phyloP scores from a whole-genome alignment of 2,329 filamentous ascomycete genomes.

The Apiospora saccharicola region DNA sequence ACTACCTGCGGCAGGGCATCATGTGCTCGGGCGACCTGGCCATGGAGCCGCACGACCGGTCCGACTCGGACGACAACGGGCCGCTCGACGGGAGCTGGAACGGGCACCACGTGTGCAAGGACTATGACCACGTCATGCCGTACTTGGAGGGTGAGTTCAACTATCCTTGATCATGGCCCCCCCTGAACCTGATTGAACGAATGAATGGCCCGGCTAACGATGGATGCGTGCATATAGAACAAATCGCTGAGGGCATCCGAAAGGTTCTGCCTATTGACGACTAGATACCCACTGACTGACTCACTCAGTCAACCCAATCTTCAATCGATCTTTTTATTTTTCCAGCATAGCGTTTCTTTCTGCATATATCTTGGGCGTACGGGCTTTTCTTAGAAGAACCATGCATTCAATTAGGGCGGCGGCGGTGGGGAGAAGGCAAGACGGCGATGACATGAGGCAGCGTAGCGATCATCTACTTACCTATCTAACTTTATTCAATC shows the following conservation, averaged over 20 bases:
- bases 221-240: conserved; percentile 13
- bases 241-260: conserved; percentile 30
- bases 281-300: not conserved
- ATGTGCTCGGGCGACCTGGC: conserved; percentile 38
- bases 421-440: not conserved
- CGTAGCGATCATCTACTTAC: not conserved
- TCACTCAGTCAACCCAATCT: not conserved
- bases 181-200: not conserved
- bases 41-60: conserved; percentile 35
- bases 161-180: not conserved
- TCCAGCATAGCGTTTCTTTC: conserved; percentile 10
- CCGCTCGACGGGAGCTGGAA: conserved; percentile 36
- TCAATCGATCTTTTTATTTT: not conserved
- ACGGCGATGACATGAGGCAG: not conserved
- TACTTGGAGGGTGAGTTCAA: conserved; percentile 35
- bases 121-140: conserved; percentile 34
- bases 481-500: not conserved
- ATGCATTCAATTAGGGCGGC: conserved; percentile 1
- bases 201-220: not conserved
- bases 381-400: not conserved
- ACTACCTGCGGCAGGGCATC: conserved; percentile 38
- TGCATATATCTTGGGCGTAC: conserved; percentile 18
- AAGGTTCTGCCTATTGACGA: conserved; percentile 33
- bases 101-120: conserved; percentile 37
- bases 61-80: conserved; percentile 34